These are phyloP conservation scores for Zoysia japonica DNA, from an alignment of 176 grass and related monocot species.

Conservation along the genomic window DNA sequence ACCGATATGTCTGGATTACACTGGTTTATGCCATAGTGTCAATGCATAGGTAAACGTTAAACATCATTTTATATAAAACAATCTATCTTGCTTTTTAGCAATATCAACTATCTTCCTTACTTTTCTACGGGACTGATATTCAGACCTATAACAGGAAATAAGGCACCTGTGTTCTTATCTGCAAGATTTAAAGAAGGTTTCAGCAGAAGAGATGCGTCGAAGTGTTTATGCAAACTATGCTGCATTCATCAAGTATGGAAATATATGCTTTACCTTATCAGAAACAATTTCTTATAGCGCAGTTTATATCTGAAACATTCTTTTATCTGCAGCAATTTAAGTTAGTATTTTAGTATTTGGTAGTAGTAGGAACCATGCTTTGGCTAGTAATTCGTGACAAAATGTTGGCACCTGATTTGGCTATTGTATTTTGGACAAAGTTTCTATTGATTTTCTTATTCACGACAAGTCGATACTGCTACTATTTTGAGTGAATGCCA, in stretches of 20 bases:
- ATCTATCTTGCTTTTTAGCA: neutral
- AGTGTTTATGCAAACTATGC: constrained; percentile 86
- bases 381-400: neutral
- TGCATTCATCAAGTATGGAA: constrained; percentile 60
- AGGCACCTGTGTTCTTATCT: constrained; percentile 75
- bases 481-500: constrained; percentile 13
- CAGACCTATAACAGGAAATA: constrained; percentile 72
- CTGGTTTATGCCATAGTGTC: neutral
- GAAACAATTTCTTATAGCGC: neutral
- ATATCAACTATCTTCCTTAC: neutral
- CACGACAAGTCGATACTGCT: neutral
- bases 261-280: neutral
- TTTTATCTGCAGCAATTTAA: neutral
- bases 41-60: neutral
- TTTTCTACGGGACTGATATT: constrained; percentile 10
- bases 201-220: constrained; percentile 95
- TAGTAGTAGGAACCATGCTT: neutral
- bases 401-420: neutral
- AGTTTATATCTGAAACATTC: neutral
- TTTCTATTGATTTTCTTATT: neutral
- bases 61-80: neutral
- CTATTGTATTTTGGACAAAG: neutral
- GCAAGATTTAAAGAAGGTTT: constrained; percentile 99
- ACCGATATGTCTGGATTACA: neutral
- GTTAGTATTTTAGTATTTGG: neutral